phyloP scores from a whole-genome alignment of 1,284 basidiomycete species.

The Austroboletus rostrupii region DNA sequence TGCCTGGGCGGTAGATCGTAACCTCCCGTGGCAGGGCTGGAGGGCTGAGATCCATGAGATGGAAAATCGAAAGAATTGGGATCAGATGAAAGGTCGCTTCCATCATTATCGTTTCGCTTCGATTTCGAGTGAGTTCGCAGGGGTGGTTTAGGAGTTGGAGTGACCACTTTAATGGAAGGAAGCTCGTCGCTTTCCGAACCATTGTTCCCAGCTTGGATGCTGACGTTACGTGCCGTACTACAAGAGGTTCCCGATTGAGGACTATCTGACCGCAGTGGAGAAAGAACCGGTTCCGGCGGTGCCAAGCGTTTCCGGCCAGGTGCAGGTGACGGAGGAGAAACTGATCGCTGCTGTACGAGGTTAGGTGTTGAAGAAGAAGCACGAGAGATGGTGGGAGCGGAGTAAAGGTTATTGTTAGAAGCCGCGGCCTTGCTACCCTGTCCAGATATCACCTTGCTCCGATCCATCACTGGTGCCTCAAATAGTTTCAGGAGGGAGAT shows the following conservation, averaged over 20 bases:
- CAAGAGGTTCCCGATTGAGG: slow-evolving; percentile 36
- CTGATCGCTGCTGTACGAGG: slow-evolving; percentile 34
- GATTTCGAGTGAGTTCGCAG: slow-evolving; percentile 38
- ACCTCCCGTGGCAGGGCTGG: slow-evolving; percentile 22
- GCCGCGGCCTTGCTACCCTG: slow-evolving; percentile 27
- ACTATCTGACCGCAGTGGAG: slow-evolving; percentile 53
- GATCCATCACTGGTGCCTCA: slow-evolving; percentile 44
- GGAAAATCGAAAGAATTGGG: slow-evolving; percentile 30
- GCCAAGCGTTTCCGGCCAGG: slow-evolving; percentile 46
- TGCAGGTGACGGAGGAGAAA: slow-evolving; percentile 26
- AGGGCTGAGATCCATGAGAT: slow-evolving; percentile 21
- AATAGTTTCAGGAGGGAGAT: slow-evolving; percentile 60
- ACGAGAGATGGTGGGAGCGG: slow-evolving; percentile 31
- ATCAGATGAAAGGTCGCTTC: slow-evolving; percentile 27
- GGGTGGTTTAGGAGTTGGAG: slow-evolving; percentile 53
- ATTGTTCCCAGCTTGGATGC: slow-evolving; percentile 15
- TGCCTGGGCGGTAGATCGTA: slow-evolving; percentile 43
- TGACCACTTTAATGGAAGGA: slow-evolving; percentile 31
- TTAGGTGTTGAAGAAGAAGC: slow-evolving; percentile 64
- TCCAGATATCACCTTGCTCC: slow-evolving; percentile 43
- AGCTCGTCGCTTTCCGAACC: slow-evolving; percentile 33
- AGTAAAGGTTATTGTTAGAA: slow-evolving; percentile 30
- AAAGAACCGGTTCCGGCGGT: slow-evolving; percentile 47
- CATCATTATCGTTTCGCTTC: slow-evolving; percentile 27
- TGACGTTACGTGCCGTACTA: slow-evolving; percentile 28